Percentiles rank a stretch among this genome's conserved stretches.
Evolutionary conservation across 768 basidiomycete genomes (phyloP).

Genomic region (Serendipita sp.): DNA sequence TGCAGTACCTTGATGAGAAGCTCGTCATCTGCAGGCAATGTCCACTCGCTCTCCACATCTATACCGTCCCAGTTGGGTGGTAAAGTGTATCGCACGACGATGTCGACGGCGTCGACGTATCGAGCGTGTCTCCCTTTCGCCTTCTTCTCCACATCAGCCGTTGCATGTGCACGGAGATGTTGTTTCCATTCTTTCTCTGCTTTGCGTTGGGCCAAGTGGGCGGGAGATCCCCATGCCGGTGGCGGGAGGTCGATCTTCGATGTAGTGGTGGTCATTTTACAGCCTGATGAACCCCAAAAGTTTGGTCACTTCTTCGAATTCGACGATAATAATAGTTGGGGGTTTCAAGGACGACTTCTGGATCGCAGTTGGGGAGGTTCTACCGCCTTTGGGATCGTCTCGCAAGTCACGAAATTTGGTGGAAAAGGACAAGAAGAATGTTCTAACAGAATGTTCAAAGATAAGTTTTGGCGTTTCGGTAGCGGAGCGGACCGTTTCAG

Average conservation of each 20-base stretch:
- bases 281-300: too few relatives aligned
- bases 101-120: neutral
- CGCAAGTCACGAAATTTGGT: too few relatives aligned
- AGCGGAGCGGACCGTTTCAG: neutral
- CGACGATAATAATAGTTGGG: too few relatives aligned
- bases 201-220: neutral
- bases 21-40: neutral
- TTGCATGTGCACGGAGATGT: neutral
- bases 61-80: neutral
- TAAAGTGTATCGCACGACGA: neutral
- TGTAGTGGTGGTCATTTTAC: neutral
- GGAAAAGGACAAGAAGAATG: too few relatives aligned
- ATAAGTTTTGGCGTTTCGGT: neutral
- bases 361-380: too few relatives aligned
- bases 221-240: conserved; percentile 2
- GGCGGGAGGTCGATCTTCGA: neutral
- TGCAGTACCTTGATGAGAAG: neutral
- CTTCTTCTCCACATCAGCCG: neutral
- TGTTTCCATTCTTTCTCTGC: conserved; percentile 1
- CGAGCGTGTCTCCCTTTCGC: neutral
- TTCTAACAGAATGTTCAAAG: neutral
- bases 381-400: too few relatives aligned
- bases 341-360: too few relatives aligned
- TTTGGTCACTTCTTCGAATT: too few relatives aligned
- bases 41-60: neutral